Evolutionary conservation across 768 basidiomycete genomes (phyloP).

Genomic region (Neoboletus brunneissimus): DNA sequence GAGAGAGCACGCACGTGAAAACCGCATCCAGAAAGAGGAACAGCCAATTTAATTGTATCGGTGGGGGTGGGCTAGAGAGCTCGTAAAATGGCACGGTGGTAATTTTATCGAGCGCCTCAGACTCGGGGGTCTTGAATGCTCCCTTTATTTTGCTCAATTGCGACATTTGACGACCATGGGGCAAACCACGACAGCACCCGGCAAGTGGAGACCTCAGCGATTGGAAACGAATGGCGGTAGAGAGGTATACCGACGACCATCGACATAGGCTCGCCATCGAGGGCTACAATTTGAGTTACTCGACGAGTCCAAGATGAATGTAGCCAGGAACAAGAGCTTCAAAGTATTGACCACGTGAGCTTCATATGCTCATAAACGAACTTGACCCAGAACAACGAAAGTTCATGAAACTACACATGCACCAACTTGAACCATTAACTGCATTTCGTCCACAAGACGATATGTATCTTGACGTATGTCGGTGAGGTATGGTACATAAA

Average conservation of each 20-base stretch:
- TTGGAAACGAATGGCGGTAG: background rate
- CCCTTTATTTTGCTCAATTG: conserved; percentile 1
- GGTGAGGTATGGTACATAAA: background rate
- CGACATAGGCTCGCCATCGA: conserved; percentile 12
- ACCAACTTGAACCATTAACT: background rate
- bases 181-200: background rate
- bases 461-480: background rate
- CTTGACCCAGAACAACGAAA: too few relatives aligned
- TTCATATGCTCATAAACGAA: background rate
- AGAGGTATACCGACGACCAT: conserved; percentile 12
- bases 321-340: background rate
- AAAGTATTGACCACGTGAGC: conserved; percentile 4
- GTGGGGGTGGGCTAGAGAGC: conserved; percentile 15
- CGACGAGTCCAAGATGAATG: background rate
- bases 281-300: background rate
- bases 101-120: conserved; percentile 16
- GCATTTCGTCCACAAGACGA: background rate
- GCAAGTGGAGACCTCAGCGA: background rate
- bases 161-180: conserved; percentile 15
- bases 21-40: conserved; percentile 29
- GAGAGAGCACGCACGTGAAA: conserved; percentile 27
- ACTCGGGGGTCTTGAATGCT: conserved; percentile 16
- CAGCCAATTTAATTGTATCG: conserved; percentile 26
- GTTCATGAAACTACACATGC: background rate
- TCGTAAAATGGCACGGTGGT: conserved; percentile 26